Evolutionary conservation across 331 rosid genomes (phyloP).

Genomic region (Phaseolus coccineus): DNA sequence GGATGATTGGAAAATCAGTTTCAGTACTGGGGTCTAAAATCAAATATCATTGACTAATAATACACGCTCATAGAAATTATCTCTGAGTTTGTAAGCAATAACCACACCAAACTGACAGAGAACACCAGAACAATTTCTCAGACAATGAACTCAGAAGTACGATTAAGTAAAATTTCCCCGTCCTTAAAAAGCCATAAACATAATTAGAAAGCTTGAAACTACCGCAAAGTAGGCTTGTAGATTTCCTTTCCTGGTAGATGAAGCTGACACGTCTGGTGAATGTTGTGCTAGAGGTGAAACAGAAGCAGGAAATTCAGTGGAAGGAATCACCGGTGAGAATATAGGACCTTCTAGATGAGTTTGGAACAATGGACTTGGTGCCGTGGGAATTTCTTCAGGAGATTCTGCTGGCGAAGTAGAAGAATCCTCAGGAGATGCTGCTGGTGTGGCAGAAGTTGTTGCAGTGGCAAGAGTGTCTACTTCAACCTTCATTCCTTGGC

Average conservation of each 20-base stretch:
- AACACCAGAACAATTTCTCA: conserved; percentile 37
- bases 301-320: conserved; percentile 52
- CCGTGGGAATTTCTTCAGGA: conserved; percentile 36
- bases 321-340: conserved; percentile 54
- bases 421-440: conserved; percentile 50
- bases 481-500: conserved; percentile 77
- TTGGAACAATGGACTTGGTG: conserved; percentile 45
- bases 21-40: conserved; percentile 15
- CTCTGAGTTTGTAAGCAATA: conserved; percentile 34
- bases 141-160: conserved; percentile 37
- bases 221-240: conserved; percentile 39
- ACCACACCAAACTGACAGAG: conserved; percentile 41
- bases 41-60: conserved; percentile 16
- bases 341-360: conserved; percentile 47
- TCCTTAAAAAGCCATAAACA: conserved; percentile 50
- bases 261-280: conserved; percentile 49
- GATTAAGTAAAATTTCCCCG: conserved; percentile 8
- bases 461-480: conserved; percentile 64
- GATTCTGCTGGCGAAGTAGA: conserved; percentile 44
- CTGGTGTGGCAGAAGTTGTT: conserved; percentile 46
- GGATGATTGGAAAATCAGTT: conserved; percentile 18
- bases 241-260: conserved; percentile 47
- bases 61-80: conserved; percentile 14
- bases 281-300: conserved; percentile 47
- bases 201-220: conserved; percentile 46